phyloP scores from a whole-genome alignment of 148 eudicot species.

The Polygonum aviculare region DNA sequence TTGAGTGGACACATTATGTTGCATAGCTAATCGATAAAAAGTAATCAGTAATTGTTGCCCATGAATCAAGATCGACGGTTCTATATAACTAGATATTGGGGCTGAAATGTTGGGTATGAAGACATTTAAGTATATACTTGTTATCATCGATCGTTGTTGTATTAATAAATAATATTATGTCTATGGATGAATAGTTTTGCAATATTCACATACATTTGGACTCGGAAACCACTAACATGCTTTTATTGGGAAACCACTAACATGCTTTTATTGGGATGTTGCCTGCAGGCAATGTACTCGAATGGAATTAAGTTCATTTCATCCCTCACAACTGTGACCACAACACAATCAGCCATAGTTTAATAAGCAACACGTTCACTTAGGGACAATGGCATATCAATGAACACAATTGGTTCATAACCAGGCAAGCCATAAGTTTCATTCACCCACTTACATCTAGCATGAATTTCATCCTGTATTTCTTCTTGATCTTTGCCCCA shows the following conservation, averaged over 20 bases:
- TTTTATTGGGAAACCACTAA: slow-evolving; percentile 51
- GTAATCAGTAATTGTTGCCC: too few species aligned
- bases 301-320: slow-evolving; percentile 63
- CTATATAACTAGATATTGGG: too few species aligned
- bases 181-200: too few species aligned
- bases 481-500: slow-evolving; percentile 48
- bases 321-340: slow-evolving; percentile 53
- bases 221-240: too few species aligned
- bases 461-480: slow-evolving; percentile 33
- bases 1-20: too few species aligned
- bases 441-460: slow-evolving; percentile 33
- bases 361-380: slow-evolving; percentile 44
- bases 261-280: slow-evolving; percentile 46
- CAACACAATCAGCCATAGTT: slow-evolving; percentile 45
- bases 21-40: too few species aligned
- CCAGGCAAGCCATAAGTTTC: slow-evolving; percentile 25
- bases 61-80: too few species aligned
- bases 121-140: too few species aligned
- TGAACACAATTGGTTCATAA: slow-evolving; percentile 39
- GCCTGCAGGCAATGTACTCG: slow-evolving; percentile 49
- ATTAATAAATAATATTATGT: too few species aligned
- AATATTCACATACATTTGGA: too few species aligned
- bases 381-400: slow-evolving; percentile 36
- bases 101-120: too few species aligned
- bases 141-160: too few species aligned